Evolutionary conservation across 768 basidiomycete species (phyloP).

Genomic region (Pleurotus citrinopileatus): DNA sequence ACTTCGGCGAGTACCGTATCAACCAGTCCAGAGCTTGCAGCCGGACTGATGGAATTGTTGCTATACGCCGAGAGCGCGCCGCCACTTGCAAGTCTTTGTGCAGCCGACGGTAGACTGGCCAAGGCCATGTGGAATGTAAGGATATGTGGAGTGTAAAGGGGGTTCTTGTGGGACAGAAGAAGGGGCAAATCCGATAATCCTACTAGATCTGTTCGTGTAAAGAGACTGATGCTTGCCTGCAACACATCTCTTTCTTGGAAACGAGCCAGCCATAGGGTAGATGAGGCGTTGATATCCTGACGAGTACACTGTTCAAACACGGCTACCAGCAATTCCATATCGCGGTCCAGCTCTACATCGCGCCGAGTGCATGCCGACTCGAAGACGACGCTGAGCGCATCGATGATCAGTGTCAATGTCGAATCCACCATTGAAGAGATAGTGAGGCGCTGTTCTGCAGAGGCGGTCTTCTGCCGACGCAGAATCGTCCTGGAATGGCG

Average conservation of each 20-base stretch:
- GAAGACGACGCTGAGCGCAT: conserved; percentile 64
- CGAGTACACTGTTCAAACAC: conserved; percentile 82
- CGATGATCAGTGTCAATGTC: conserved; percentile 62
- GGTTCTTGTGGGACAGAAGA: conserved; percentile 58
- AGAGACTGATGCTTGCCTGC: conserved; percentile 69
- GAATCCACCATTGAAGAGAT: conserved; percentile 62
- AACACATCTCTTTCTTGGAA: conserved; percentile 83
- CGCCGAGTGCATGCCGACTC: conserved; percentile 54
- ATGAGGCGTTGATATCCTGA: conserved; percentile 63
- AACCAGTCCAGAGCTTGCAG: conserved; percentile 74
- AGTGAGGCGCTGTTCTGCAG: conserved; percentile 59
- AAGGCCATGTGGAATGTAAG: conserved; percentile 86
- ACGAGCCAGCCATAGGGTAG: conserved; percentile 72
- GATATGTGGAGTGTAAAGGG: conserved; percentile 74
- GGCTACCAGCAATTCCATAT: conserved; percentile 78
- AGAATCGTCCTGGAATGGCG: conserved; percentile 56
- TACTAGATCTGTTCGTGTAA: conserved; percentile 63
- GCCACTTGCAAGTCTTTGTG: conserved; percentile 83
- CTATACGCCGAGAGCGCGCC: conserved; percentile 81
- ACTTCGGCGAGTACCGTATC: conserved; percentile 65
- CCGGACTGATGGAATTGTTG: conserved; percentile 73
- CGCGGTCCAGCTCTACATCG: conserved; percentile 68
- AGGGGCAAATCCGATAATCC: conserved; percentile 67
- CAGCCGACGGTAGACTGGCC: conserved; percentile 70
- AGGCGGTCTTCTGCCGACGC: conserved; percentile 45